A percentile compares a stretch with the other conserved stretches of the same genome.
These are phyloP conservation scores for Trifolium repens DNA, from an alignment of 306 rosid species.

Conservation along the genomic window DNA sequence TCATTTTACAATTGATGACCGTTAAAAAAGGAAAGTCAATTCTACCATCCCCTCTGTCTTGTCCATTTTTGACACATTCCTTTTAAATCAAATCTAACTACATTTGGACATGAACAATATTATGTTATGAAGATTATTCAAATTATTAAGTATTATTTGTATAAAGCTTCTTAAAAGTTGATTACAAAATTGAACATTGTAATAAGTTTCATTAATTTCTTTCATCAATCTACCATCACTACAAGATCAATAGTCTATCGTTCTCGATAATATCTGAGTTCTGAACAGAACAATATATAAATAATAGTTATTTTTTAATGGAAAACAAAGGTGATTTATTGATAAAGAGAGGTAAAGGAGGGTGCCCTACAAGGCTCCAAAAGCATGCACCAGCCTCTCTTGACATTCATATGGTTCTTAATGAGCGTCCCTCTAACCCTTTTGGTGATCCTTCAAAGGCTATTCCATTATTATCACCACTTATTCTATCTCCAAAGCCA, in stretches of 20 bases:
- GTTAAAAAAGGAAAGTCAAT: constrained; percentile 30
- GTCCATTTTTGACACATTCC: constrained; percentile 1
- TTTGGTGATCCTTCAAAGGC: constrained; percentile 51
- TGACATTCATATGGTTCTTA: constrained; percentile 48
- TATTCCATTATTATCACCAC: constrained; percentile 75
- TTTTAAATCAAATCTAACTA: constrained; percentile 13
- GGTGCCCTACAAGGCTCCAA: constrained; percentile 65
- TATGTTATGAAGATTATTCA: neutral
- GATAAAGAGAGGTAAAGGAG: constrained; percentile 31
- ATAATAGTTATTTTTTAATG: constrained; percentile 17
- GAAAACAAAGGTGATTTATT: constrained; percentile 23
- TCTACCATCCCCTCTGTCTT: constrained; percentile 16
- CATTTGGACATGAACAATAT: constrained; percentile 1
- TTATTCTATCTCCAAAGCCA: constrained; percentile 56
- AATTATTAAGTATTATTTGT: neutral
- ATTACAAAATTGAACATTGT: neutral
- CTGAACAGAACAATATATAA: neutral
- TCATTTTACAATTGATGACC: neutral
- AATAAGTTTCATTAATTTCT: neutral
- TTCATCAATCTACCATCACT: no score
- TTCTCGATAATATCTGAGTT: no score
- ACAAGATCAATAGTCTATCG: no score
- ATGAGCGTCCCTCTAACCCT: constrained; percentile 32
- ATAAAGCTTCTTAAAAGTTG: neutral
- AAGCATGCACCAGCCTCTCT: constrained; percentile 68